A percentile compares a stretch with the other conserved stretches of the same genome.
phyloP scores from a whole-genome alignment of 345 rosid genomes.

The Dipteronia dyeriana region DNA sequence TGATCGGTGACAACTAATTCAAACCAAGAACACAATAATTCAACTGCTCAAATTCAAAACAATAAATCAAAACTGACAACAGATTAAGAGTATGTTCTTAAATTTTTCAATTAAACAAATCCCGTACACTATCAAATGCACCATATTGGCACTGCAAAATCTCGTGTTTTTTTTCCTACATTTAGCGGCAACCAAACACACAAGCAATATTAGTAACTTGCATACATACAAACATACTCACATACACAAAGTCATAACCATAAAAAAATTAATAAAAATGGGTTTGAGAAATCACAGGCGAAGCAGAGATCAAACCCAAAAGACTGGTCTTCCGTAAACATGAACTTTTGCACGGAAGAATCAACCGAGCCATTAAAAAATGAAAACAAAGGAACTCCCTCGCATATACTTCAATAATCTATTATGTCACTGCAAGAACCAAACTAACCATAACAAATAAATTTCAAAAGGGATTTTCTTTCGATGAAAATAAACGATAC shows the following conservation, averaged over 20 bases:
- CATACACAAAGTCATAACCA: not conserved
- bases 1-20: not conserved
- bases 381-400: conserved; percentile 18
- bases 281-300: conserved; percentile 73
- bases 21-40: not conserved
- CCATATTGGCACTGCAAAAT: not conserved
- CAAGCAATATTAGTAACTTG: not conserved
- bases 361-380: conserved; percentile 75
- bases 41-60: not conserved
- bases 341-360: conserved; percentile 78
- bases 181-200: not conserved
- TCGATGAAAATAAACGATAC: not conserved
- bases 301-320: conserved; percentile 72
- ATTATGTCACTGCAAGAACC: conserved; percentile 14
- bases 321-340: conserved; percentile 62
- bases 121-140: not conserved
- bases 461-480: not conserved
- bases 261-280: not conserved
- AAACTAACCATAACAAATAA: not conserved
- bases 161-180: not conserved
- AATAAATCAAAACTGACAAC: not conserved
- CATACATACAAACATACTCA: not conserved
- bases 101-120: not conserved
- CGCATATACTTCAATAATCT: conserved; percentile 3
- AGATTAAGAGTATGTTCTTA: not conserved